Conservation (phyloP, 2,329 filamentous ascomycete species). For the Diaporthe vaccinii region DNA sequence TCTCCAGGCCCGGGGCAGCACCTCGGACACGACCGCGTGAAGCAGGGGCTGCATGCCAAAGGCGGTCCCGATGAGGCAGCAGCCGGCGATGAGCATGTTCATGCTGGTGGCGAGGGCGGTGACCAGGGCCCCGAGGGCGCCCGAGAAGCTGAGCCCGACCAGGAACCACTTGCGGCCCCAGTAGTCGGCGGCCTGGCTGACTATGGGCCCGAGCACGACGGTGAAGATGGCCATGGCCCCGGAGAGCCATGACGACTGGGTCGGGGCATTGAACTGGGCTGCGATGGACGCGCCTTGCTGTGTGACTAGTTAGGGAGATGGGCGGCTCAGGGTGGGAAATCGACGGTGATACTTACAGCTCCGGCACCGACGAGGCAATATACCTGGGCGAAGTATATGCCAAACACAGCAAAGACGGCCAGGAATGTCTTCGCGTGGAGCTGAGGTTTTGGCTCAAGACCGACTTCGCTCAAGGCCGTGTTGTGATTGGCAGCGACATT, state of each 20-base stretch:
- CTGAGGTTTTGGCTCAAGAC: conserved; percentile 44
- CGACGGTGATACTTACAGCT: conserved; percentile 46
- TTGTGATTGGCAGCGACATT: background rate
- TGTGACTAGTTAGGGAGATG: background rate
- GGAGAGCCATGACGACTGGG: conserved; percentile 52
- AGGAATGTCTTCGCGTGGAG: conserved; percentile 52
- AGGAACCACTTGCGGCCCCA: conserved; percentile 59
- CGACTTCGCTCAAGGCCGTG: background rate
- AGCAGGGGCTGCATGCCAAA: conserved; percentile 56
- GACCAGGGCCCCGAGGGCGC: conserved; percentile 53
- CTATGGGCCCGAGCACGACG: conserved; percentile 51
- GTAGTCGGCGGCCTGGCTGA: conserved; percentile 57
- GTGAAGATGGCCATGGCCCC: conserved; percentile 54
- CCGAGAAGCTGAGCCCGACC: conserved; percentile 51
- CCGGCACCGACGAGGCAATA: conserved; percentile 52
- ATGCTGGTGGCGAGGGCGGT: conserved; percentile 52
- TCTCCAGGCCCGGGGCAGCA: conserved; percentile 54
- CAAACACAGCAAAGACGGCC: conserved; percentile 51
- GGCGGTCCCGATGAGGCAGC: conserved; percentile 51
- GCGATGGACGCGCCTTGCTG: conserved; percentile 53
- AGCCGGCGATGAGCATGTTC: conserved; percentile 54
- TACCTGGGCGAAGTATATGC: conserved; percentile 54
- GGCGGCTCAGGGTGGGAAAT: background rate
- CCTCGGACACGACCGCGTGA: conserved; percentile 55
- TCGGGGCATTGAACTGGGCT: conserved; percentile 44